These are phyloP conservation scores for Mortierella sp. DNA, from an alignment of 371 early-diverging fungal genomes.

Conservation along the genomic window DNA sequence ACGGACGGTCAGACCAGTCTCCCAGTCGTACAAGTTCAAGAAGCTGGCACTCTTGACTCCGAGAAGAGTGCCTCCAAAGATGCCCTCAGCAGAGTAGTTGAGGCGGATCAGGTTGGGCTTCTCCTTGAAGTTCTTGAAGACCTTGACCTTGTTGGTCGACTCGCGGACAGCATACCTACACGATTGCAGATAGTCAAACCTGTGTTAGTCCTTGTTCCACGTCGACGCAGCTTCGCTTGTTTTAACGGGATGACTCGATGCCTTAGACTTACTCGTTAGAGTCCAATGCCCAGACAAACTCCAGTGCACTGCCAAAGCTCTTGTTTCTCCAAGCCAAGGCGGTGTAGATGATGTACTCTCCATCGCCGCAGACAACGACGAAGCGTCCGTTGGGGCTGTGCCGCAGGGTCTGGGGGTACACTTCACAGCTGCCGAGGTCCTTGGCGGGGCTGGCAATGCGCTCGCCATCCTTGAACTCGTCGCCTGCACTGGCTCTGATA, in stretches of 20 bases:
- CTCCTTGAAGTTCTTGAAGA: constrained; percentile 96
- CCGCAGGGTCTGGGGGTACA: constrained; percentile 95
- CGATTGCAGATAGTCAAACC: not conserved
- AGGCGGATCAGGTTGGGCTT: constrained; percentile 75
- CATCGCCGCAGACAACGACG: constrained; percentile 98
- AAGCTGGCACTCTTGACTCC: constrained; percentile 89
- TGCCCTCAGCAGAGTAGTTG: constrained; percentile 90
- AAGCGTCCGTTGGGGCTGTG: constrained; percentile 98
- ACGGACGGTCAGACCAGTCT: constrained; percentile 89
- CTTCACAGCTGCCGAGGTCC: constrained; percentile 97
- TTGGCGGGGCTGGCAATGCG: constrained; percentile 87
- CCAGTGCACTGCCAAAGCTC: constrained; percentile 95
- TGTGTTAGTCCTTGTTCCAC: not conserved
- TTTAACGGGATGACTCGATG: too few species aligned
- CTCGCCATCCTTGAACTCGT: constrained; percentile 92
- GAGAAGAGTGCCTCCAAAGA: constrained; percentile 94
- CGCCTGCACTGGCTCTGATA: constrained; percentile 83
- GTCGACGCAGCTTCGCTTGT: not conserved
- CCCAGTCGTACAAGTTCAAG: constrained; percentile 98
- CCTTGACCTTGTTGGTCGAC: constrained; percentile 84
- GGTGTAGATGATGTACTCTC: constrained; percentile 99
- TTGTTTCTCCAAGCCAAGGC: constrained; percentile 99
- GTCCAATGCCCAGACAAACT: constrained; percentile 98
- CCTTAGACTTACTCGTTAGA: constrained; percentile 80
- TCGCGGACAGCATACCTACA: constrained; percentile 93